Percentiles rank a stretch among this genome's conserved stretches.
These are phyloP conservation scores for Davidsoniella virescens DNA, from an alignment of 2,329 filamentous ascomycete genomes.

Conservation along the genomic window DNA sequence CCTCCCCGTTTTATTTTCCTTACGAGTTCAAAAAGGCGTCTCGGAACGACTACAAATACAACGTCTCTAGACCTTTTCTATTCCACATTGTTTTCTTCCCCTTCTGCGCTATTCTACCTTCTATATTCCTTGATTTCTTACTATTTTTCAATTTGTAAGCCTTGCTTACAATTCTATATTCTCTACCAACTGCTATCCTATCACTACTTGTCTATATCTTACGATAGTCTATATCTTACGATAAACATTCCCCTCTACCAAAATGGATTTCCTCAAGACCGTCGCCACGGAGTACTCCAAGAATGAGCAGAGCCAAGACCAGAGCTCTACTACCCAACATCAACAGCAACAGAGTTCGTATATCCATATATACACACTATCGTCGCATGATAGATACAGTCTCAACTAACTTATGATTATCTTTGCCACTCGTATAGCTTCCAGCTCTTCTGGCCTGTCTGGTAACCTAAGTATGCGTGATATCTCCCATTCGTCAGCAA, in stretches of 20 bases:
- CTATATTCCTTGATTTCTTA: no score
- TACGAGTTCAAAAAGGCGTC: no score
- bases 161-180: neutral
- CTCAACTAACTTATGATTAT: neutral
- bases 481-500: neutral
- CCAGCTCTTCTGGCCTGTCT: conserved; percentile 1
- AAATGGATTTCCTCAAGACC: conserved; percentile 12
- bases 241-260: neutral
- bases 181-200: neutral
- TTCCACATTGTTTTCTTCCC: no score
- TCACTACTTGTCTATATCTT: neutral
- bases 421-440: neutral
- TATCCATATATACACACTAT: neutral
- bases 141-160: neutral
- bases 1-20: no score
- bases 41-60: no score
- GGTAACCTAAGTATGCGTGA: conserved; percentile 10
- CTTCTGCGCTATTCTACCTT: no score
- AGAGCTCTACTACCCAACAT: neutral
- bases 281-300: conserved; percentile 11
- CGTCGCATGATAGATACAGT: no score
- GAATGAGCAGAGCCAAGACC: conserved; percentile 4
- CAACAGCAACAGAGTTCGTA: conserved; percentile 2
- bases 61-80: no score
- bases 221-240: neutral